Conservation (phyloP, 768 basidiomycete species). For the Neoboletus subvelutipes region DNA sequence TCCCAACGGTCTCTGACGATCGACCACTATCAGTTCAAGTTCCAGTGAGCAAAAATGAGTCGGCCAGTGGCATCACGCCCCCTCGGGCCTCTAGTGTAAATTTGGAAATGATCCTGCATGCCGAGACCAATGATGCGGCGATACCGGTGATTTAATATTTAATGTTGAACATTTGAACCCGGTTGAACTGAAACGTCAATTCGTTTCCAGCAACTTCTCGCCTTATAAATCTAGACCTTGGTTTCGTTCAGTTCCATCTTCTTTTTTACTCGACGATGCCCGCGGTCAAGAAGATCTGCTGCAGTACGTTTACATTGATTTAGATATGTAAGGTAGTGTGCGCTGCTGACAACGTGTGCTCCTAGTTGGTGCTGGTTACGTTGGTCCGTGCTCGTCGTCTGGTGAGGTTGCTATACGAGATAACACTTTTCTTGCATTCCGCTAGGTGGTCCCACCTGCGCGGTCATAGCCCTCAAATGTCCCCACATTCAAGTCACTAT, state of each 20-base stretch:
- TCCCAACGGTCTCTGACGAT: not conserved
- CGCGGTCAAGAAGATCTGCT: slow-evolving; percentile 80
- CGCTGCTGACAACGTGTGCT: slow-evolving; percentile 11
- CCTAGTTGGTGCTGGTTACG: slow-evolving; percentile 87
- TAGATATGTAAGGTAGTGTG: not conserved
- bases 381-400: slow-evolving; percentile 55
- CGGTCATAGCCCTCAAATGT: slow-evolving; percentile 92
- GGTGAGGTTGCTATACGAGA: slow-evolving; percentile 2
- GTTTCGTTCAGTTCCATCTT: too few relatives aligned
- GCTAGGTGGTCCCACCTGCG: slow-evolving; percentile 90
- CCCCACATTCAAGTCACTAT: slow-evolving; percentile 94
- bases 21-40: not conserved
- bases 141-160: not conserved
- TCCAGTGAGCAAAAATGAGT: not conserved
- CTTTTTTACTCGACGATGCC: slow-evolving; percentile 26
- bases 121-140: not conserved
- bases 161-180: not conserved
- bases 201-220: not conserved
- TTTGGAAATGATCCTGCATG: too few relatives aligned
- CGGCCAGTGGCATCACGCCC: not conserved
- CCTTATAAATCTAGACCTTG: not conserved
- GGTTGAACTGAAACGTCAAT: not conserved
- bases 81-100: too few relatives aligned
- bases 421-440: slow-evolving; percentile 15
- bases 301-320: slow-evolving; percentile 57